Evolutionary conservation across 129 eudicot genomes (phyloP), one percentile per base, ranked within the genome.

Genomic region (Lonicera japonica): DNA sequence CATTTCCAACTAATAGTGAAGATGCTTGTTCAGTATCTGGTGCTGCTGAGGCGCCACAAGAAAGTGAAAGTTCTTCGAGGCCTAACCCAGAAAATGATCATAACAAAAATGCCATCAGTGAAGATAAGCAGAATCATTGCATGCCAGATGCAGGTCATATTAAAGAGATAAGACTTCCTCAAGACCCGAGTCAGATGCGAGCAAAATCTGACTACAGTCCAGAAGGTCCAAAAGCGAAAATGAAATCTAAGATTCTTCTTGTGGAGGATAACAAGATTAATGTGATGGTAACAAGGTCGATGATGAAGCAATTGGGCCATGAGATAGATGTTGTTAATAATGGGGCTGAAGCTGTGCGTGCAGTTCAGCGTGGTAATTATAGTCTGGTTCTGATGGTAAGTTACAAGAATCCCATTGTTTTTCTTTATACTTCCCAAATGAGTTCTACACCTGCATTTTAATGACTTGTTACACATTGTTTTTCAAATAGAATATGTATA

Each of bases 241-340:
- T 4, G 54, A 87, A 77, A 69, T 90, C 94, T 9, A 91, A 80
- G 66, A 91, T 91, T 54, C 97, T 91, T 79, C 95, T 91, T 55
- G 97, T 87, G 24, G 97, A 91, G 70, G 97, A 91, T 73, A 84
- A 78, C 71, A 86, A 80, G 77, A 84, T 87, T 65, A 86, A 86
- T 59, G 86, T 91, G 64, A 82, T 91, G 90, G 95, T 91, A 8
- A 75, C 95, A 47, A 63, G 72, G 34, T 72, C 90, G 11, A 87
- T 91, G 97, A 86, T 91, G 97, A 79, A 79, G 77, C 95, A 77
- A 77, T 58, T 91, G 66, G 95, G 95, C 63, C 94, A 87, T 64
- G 77, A 71, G 38, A 84, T 91, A 67, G 90, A 84, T 68, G 83
- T 91, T n/a, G 97, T 84, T 6, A 87, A 77, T 78, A 84, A 91